Percentiles rank a stretch among this genome's conserved stretches.
phyloP scores from a whole-genome alignment of 2,329 filamentous ascomycete species.

The Sclerotinia spermophila region DNA sequence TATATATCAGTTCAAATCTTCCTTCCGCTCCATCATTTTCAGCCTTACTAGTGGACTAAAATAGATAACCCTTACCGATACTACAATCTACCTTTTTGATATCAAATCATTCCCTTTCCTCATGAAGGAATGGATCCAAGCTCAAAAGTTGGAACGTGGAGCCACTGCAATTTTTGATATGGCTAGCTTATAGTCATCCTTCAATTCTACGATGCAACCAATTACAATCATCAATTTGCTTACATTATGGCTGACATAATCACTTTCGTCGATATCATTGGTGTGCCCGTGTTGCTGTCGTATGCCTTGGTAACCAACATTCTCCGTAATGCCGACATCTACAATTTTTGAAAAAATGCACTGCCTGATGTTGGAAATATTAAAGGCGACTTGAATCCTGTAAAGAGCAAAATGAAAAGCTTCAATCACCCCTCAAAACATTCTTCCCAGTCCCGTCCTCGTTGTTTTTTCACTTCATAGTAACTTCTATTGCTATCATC shows the following conservation, averaged over 20 bases:
- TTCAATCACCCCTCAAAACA: not conserved
- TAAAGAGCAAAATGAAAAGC: not conserved
- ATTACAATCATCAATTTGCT: not conserved
- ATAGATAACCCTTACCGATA: not conserved
- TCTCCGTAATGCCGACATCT: not conserved
- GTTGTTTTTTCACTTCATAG: not conserved
- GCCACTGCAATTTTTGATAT: not conserved
- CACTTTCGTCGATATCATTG: not conserved
- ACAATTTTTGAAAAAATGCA: not conserved
- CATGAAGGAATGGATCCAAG: not conserved
- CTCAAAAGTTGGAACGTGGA: not conserved
- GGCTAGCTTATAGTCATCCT: not conserved
- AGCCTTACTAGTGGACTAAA: not conserved
- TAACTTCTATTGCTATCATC: too few relatives aligned
- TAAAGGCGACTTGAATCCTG: not conserved
- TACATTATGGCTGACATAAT: not conserved
- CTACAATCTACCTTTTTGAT: not conserved
- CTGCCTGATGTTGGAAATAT: constrained; percentile 1
- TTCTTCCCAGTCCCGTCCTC: not conserved
- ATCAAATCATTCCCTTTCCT: not conserved
- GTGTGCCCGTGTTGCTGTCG: not conserved
- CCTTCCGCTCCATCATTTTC: not conserved
- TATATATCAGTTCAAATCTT: not conserved
- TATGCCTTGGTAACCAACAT: not conserved
- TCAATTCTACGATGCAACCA: not conserved